A percentile compares a stretch with the other conserved stretches of the same genome.
Conservation (phyloP, 2,329 filamentous ascomycete species). For the Talaromyces sp. region DNA sequence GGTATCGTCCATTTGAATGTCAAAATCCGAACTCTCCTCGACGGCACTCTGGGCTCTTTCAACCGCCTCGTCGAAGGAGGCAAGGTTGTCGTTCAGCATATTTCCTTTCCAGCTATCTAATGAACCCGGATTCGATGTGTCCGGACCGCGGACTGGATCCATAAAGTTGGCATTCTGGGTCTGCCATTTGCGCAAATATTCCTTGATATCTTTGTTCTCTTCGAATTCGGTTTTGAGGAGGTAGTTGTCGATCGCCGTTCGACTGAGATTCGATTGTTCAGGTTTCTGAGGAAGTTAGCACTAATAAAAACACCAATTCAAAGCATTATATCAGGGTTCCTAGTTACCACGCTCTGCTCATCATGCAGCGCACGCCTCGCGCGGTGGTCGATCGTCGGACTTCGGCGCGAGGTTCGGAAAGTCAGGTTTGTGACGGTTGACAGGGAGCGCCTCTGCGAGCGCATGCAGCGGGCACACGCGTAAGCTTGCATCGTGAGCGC, state of each 20-base stretch:
- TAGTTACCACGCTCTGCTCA: not conserved
- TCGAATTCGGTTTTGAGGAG: constrained; percentile 30
- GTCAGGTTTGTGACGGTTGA: constrained; percentile 2
- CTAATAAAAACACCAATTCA: not conserved
- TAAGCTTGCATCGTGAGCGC: constrained; percentile 4
- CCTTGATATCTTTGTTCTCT: constrained; percentile 32
- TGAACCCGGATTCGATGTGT: constrained; percentile 11
- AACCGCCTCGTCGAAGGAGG: constrained; percentile 21
- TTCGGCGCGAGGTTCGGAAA: not conserved
- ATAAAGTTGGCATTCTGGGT: constrained; percentile 22
- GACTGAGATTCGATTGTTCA: not conserved
- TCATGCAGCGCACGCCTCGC: not conserved
- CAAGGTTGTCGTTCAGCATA: constrained; percentile 30
- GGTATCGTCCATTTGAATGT: constrained; percentile 24
- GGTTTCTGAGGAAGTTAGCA: not conserved
- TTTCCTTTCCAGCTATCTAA: constrained; percentile 20
- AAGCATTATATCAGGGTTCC: not conserved
- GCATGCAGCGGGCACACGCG: constrained; percentile 13
- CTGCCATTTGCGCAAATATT: constrained; percentile 39
- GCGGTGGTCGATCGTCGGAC: not conserved
- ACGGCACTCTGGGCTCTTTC: constrained; percentile 20
- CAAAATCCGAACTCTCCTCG: constrained; percentile 22
- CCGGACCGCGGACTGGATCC: constrained; percentile 25
- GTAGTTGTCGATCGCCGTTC: constrained; percentile 21
- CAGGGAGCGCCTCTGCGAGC: constrained; percentile 10